These are phyloP conservation scores for Mortierella claussenii DNA, from an alignment of 192 early-diverging fungal genomes.

Conservation along the genomic window DNA sequence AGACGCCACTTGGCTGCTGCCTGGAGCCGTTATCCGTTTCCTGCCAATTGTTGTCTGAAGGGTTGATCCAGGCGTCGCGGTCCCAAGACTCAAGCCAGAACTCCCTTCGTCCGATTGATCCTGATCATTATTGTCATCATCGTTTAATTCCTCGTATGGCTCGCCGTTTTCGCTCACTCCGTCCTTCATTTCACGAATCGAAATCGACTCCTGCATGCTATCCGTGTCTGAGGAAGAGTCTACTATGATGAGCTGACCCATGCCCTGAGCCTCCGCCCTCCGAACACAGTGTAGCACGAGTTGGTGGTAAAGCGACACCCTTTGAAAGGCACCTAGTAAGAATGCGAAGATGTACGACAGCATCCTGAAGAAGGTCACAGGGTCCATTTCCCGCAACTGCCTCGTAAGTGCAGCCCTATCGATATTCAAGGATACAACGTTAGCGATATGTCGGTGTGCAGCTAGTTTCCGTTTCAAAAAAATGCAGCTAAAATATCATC, in stretches of 20 bases:
- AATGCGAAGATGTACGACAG: conserved; percentile 80
- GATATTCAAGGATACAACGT: neutral
- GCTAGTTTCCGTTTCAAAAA: too few relatives aligned
- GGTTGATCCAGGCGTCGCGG: conserved; percentile 35
- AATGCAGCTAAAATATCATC: too few relatives aligned
- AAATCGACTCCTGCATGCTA: conserved; percentile 32
- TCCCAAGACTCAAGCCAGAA: conserved; percentile 42
- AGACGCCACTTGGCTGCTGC: conserved; percentile 4
- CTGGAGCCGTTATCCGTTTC: conserved; percentile 3
- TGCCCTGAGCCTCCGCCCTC: conserved; percentile 62
- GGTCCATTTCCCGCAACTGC: conserved; percentile 80
- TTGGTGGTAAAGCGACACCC: conserved; percentile 77
- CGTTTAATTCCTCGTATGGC: conserved; percentile 14
- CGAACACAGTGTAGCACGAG: conserved; percentile 72
- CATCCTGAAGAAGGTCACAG: conserved; percentile 85
- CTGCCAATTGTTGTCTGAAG: conserved; percentile 19
- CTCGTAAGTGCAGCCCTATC: conserved; percentile 69
- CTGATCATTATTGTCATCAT: conserved; percentile 13
- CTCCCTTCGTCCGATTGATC: conserved; percentile 25
- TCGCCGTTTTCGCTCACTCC: conserved; percentile 5
- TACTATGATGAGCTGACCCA: conserved; percentile 40
- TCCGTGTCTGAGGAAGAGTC: conserved; percentile 29
- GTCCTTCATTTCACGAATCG: conserved; percentile 27
- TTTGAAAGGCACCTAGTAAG: conserved; percentile 78
- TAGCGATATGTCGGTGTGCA: too few relatives aligned